Evolutionary conservation across 257 asterid species (phyloP).

Genomic region (Salvia hispanica): DNA sequence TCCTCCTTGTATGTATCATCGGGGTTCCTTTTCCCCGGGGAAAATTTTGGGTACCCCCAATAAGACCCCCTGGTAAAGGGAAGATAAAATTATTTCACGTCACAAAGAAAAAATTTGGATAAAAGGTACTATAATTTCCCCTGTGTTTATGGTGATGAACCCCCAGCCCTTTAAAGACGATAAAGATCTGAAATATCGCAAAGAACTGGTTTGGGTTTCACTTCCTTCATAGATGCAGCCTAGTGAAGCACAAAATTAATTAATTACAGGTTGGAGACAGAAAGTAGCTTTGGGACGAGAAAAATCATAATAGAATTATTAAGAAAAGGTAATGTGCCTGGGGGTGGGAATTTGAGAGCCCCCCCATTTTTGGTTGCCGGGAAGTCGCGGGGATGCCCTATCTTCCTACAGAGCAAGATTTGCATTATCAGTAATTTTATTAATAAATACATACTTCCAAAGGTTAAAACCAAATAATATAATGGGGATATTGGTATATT

Average conservation of each 20-base stretch:
- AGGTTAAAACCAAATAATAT: neutral
- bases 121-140: neutral
- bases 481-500: constrained; percentile 1
- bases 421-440: constrained; percentile 31
- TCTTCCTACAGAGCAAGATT: constrained; percentile 68
- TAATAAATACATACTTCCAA: constrained; percentile 5
- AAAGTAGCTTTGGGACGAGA: constrained; percentile 18
- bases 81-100: constrained; percentile 28
- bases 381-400: constrained; percentile 70
- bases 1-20: constrained; percentile 89
- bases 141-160: constrained; percentile 14
- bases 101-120: neutral
- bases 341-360: constrained; percentile 73
- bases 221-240: constrained; percentile 87
- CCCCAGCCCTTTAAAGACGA: constrained; percentile 80
- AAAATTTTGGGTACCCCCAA: constrained; percentile 85
- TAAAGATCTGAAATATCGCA: constrained; percentile 88
- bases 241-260: constrained; percentile 41
- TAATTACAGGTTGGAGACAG: constrained; percentile 26
- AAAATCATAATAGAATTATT: neutral
- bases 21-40: constrained; percentile 66
- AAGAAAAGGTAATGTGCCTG: constrained; percentile 59
- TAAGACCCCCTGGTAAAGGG: constrained; percentile 85
- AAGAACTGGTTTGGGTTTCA: constrained; percentile 92
- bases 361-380: constrained; percentile 95